Conservation (phyloP, 768 basidiomycete species). For the Hypholoma sublateritium region DNA sequence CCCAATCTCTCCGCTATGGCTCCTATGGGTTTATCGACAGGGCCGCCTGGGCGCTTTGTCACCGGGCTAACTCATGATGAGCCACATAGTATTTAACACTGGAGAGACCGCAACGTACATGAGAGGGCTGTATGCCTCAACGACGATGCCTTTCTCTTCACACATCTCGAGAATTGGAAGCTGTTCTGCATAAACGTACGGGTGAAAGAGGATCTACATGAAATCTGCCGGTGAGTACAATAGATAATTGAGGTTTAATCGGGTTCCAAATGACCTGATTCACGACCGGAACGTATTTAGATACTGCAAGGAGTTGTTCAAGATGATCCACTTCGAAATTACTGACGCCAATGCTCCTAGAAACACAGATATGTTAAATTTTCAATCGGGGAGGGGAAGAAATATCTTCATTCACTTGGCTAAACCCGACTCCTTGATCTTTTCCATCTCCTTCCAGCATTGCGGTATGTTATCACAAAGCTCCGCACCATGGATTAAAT, state of each 20-base stretch:
- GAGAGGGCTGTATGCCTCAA: conserved; percentile 68
- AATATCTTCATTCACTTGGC: conserved; percentile 32
- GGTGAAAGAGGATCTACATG: conserved; percentile 59
- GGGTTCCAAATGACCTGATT: conserved; percentile 51
- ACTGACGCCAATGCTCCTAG: conserved; percentile 64
- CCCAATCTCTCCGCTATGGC: conserved; percentile 48
- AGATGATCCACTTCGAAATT: conserved; percentile 63
- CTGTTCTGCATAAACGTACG: conserved; percentile 60
- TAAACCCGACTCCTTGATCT: conserved; percentile 50
- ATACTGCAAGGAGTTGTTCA: conserved; percentile 48
- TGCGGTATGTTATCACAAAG: conserved; percentile 55
- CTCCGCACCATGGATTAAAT: conserved; percentile 62
- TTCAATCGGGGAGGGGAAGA: not conserved
- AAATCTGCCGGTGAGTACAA: not conserved
- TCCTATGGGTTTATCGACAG: conserved; percentile 57
- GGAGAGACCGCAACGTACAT: conserved; percentile 25
- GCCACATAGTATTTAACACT: not conserved
- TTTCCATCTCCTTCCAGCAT: conserved; percentile 65
- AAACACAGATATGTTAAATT: not conserved
- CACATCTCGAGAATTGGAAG: conserved; percentile 40
- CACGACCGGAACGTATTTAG: conserved; percentile 60
- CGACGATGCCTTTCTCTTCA: conserved; percentile 49
- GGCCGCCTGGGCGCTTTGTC: conserved; percentile 49
- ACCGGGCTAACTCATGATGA: not conserved
- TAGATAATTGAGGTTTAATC: too few species aligned